Percentiles rank a stretch among this genome's conserved stretches.
Conservation (phyloP, 306 rosid species). For the Sphenostylis stenocarpa region DNA sequence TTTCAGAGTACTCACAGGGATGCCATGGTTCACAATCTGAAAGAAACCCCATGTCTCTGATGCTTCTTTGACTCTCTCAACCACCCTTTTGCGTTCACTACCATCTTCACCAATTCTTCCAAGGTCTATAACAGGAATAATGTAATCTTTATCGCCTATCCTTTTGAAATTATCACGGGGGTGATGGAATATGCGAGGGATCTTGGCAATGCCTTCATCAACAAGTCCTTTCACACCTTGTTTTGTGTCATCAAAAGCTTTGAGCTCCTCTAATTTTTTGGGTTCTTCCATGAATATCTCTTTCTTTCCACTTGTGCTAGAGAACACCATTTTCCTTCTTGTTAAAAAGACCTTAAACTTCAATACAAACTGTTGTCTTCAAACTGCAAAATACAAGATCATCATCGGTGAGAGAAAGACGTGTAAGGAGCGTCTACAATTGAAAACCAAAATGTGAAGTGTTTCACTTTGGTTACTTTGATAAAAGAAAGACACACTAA, state of each 20-base stretch:
- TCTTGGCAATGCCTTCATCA: constrained; percentile 52
- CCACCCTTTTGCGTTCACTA: neutral
- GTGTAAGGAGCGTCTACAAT: too few species aligned
- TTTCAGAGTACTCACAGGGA: constrained; percentile 35
- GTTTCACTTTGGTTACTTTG: too few species aligned
- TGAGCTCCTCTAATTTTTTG: constrained; percentile 41
- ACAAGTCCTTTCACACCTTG: constrained; percentile 64
- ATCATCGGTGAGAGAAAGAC: too few species aligned
- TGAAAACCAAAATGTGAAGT: too few species aligned
- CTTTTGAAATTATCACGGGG: constrained; percentile 11
- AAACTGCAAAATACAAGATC: too few species aligned
- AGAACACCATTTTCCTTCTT: too few species aligned
- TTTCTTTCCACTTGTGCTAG: neutral
- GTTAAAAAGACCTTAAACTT: too few species aligned
- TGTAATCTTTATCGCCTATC: too few species aligned
- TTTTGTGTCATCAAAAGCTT: constrained; percentile 54
- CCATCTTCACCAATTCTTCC: neutral
- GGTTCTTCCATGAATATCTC: neutral
- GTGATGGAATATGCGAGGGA: constrained; percentile 55
- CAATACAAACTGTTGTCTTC: too few species aligned
- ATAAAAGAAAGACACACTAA: too few species aligned
- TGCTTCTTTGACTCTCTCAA: constrained; percentile 35
- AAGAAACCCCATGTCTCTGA: constrained; percentile 50
- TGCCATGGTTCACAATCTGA: constrained; percentile 50
- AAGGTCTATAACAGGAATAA: too few species aligned